A percentile compares a stretch with the other conserved stretches of the same genome.
phyloP scores from a whole-genome alignment of 2,329 filamentous ascomycete genomes.

The Periconia sp. region DNA sequence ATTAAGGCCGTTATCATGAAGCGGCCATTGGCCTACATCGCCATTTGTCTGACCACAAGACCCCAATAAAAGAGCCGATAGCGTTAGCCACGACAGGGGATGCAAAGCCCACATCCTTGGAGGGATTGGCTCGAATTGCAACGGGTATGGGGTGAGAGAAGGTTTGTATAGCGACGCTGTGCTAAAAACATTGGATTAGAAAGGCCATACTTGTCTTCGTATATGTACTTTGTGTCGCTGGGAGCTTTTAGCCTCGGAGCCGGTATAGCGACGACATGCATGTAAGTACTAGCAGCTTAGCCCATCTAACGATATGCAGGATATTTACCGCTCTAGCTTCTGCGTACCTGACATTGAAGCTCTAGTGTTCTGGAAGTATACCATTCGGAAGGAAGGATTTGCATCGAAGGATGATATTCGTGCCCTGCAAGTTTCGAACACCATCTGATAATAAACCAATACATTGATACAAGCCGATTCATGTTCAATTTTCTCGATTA shows the following conservation, averaged over 20 bases:
- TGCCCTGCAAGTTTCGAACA: no score
- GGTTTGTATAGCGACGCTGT: no score
- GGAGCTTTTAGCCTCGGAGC: background rate
- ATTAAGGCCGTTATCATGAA: slow-evolving; percentile 53
- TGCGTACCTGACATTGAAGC: background rate
- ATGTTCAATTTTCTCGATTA: no score
- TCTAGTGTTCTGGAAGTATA: background rate
- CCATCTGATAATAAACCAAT: no score
- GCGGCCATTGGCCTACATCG: slow-evolving; percentile 45
- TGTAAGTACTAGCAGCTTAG: background rate
- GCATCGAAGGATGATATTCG: no score
- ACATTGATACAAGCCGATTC: no score
- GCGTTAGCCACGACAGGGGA: slow-evolving; percentile 25
- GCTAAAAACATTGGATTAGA: no score
- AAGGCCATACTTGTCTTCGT: background rate
- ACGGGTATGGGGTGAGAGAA: no score
- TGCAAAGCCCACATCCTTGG: slow-evolving; percentile 21
- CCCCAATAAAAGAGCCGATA: slow-evolving; percentile 13
- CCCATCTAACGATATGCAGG: background rate
- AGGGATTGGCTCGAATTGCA: background rate
- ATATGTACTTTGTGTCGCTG: background rate
- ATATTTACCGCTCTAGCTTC: background rate
- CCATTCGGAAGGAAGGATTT: no score
- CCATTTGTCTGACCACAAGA: slow-evolving; percentile 19
- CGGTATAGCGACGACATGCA: background rate